Percentiles rank a stretch among this genome's conserved stretches.
Conservation (phyloP, 345 rosid genomes). For the thale cress (Arabidopsis thaliana) region TAIR10.1 NC_003070.9:13555501-13556000, state of each 20-base stretch:
- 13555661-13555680: conserved; percentile 93
- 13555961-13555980: conserved; percentile 97
- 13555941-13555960: conserved; percentile 81
- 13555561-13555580: conserved; percentile 75
- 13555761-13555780: conserved; percentile 23
- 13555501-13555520: conserved; percentile 68
- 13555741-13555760: not conserved
- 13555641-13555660: conserved; percentile 80
- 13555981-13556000: conserved; percentile 44
- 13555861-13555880: conserved; percentile 71
- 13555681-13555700: conserved; percentile 96
- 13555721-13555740: conserved; percentile 6
- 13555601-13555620: conserved; percentile 92
- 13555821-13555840: conserved; percentile 54
- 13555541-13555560: conserved; percentile 71
- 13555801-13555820: conserved; percentile 90
- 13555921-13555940: conserved; percentile 88
- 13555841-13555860: conserved; percentile 71
- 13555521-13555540: conserved; percentile 72
- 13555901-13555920: conserved; percentile 75
- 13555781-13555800: conserved; percentile 53
- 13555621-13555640: conserved; percentile 95
- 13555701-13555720: conserved; percentile 84
- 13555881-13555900: conserved; percentile 67
- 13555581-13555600: conserved; percentile 87